Percentiles rank a stretch among this genome's conserved stretches.
phyloP scores from a whole-genome alignment of 345 rosid genomes.

The Sisymbrium irio region DNA sequence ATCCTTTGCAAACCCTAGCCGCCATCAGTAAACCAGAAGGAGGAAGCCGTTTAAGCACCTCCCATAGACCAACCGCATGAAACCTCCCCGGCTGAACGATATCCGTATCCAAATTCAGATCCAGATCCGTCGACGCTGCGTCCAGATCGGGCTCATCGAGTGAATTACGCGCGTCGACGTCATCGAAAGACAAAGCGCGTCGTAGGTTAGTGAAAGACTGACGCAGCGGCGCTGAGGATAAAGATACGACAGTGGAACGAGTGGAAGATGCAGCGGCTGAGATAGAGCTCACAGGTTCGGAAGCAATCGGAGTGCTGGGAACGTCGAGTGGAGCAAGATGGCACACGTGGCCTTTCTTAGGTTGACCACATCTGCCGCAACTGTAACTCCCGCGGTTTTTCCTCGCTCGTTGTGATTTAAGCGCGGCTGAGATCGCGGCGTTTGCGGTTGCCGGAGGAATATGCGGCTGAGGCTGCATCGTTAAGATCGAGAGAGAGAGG shows the following conservation, averaged over 20 bases:
- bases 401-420: conserved; percentile 47
- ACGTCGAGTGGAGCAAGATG: conserved; percentile 23
- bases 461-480: conserved; percentile 53
- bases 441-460: conserved; percentile 50
- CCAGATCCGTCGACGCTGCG: conserved; percentile 37
- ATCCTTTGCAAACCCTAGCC: conserved; percentile 79
- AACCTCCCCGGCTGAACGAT: conserved; percentile 46
- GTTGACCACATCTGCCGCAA: conserved; percentile 97
- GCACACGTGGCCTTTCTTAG: conserved; percentile 90
- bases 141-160: conserved; percentile 46
- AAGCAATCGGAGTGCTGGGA: conserved; percentile 29
- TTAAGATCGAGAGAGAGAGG: neutral
- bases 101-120: conserved; percentile 35
- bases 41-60: conserved; percentile 72
- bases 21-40: conserved; percentile 72
- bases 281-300: conserved; percentile 31
- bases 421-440: conserved; percentile 42
- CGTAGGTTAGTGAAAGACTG: conserved; percentile 65
- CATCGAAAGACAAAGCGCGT: conserved; percentile 84
- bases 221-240: conserved; percentile 40
- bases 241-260: conserved; percentile 33
- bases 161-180: conserved; percentile 48
- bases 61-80: conserved; percentile 66
- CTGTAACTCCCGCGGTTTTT: conserved; percentile 87
- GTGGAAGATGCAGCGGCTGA: conserved; percentile 43